Conservation (phyloP, 2,329 filamentous ascomycete genomes). For the Aureobasidium sp. region DNA sequence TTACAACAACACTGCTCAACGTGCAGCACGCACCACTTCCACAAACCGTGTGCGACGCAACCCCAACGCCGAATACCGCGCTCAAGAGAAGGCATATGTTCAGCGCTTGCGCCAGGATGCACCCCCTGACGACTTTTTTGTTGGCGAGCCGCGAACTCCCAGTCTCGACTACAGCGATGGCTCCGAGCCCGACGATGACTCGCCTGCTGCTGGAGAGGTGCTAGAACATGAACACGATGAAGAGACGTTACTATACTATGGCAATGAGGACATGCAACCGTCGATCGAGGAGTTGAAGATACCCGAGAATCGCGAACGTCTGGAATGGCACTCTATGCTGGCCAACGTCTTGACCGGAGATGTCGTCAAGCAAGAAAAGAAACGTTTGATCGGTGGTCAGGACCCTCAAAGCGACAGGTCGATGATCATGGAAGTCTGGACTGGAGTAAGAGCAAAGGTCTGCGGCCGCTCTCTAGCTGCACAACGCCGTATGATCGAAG, state of each 20-base stretch:
- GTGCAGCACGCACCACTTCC: slow-evolving; percentile 52
- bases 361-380: slow-evolving; percentile 97
- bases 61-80: slow-evolving; percentile 66
- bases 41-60: slow-evolving; percentile 51
- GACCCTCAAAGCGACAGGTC: slow-evolving; percentile 67
- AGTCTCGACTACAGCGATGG: slow-evolving; percentile 62
- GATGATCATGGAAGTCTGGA: slow-evolving; percentile 68
- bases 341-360: slow-evolving; percentile 93
- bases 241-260: slow-evolving; percentile 87
- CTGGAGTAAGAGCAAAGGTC: slow-evolving; percentile 74
- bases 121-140: slow-evolving; percentile 57
- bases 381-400: slow-evolving; percentile 75
- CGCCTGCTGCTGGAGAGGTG: slow-evolving; percentile 73
- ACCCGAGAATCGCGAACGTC: slow-evolving; percentile 75
- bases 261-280: slow-evolving; percentile 80
- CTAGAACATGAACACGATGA: slow-evolving; percentile 85
- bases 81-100: slow-evolving; percentile 91
- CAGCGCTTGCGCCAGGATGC: slow-evolving; percentile 81
- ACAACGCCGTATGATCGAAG: slow-evolving; percentile 82
- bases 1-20: slow-evolving; percentile 38
- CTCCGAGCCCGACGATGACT: slow-evolving; percentile 85
- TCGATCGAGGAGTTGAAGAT: slow-evolving; percentile 86
- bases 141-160: slow-evolving; percentile 60
- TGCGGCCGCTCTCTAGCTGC: slow-evolving; percentile 79
- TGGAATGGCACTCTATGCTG: slow-evolving; percentile 98